These are phyloP conservation scores for Ascochyta clinopodiicola DNA, from an alignment of 2,329 filamentous ascomycete species.

Conservation along the genomic window DNA sequence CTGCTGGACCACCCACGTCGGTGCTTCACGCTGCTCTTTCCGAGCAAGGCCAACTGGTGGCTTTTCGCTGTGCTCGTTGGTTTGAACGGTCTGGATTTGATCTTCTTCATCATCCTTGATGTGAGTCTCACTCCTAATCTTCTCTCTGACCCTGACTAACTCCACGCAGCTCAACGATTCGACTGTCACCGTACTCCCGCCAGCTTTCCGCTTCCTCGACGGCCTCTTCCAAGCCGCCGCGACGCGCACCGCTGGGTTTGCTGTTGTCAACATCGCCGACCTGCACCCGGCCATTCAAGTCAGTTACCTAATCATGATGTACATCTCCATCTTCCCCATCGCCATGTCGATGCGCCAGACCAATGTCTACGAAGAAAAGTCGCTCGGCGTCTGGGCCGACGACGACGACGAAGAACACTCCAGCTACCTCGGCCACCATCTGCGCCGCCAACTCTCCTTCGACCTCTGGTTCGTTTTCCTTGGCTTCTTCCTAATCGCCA, in stretches of 20 bases:
- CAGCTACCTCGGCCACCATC: slow-evolving; percentile 88
- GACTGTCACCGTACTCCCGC: slow-evolving; percentile 70
- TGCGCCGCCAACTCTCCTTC: slow-evolving; percentile 92
- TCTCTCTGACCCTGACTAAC: slow-evolving; percentile 5
- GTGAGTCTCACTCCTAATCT: slow-evolving; percentile 57
- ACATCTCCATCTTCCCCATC: slow-evolving; percentile 95
- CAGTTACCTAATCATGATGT: slow-evolving; percentile 99
- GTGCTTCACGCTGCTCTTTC: slow-evolving; percentile 95
- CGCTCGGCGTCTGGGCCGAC: slow-evolving; percentile 73
- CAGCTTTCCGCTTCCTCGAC: slow-evolving; percentile 79
- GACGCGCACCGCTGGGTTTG: slow-evolving; percentile 89
- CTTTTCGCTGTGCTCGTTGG: slow-evolving; percentile 83
- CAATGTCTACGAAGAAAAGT: slow-evolving; percentile 95
- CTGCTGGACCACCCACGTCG: slow-evolving; percentile 92
- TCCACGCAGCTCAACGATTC: slow-evolving; percentile 70
- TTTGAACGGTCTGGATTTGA: slow-evolving; percentile 82
- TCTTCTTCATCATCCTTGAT: slow-evolving; percentile 93
- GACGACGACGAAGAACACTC: slow-evolving; percentile 64
- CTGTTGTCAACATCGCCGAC: slow-evolving; percentile 75
- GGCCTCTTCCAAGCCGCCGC: slow-evolving; percentile 90
- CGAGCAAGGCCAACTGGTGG: slow-evolving; percentile 92
- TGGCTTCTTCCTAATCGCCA: slow-evolving; percentile 89
- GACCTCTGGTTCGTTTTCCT: slow-evolving; percentile 97
- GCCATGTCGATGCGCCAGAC: slow-evolving; percentile 93
- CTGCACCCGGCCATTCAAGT: slow-evolving; percentile 92